Conservation (phyloP, 2,329 filamentous ascomycete genomes). For the Nakataea oryzae region DNA sequence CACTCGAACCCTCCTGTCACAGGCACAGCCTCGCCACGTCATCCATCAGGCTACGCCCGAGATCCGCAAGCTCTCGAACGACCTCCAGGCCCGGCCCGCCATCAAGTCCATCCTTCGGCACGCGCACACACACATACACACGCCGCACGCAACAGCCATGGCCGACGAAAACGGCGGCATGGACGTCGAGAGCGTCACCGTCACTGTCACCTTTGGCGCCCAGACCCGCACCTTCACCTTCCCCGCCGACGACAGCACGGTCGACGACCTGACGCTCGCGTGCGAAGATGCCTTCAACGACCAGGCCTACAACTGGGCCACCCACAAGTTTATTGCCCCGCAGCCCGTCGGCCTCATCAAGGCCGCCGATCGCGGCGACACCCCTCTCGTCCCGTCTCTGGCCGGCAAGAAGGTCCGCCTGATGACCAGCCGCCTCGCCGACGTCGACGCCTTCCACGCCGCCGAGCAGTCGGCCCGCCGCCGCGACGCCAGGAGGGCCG, state of each 20-base stretch:
- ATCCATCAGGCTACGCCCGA: no score
- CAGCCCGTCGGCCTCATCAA: slow-evolving; percentile 15
- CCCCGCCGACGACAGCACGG: slow-evolving; percentile 7
- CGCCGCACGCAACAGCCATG: no score
- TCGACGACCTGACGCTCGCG: slow-evolving; percentile 14
- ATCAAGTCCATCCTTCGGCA: no score
- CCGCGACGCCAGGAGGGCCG: not conserved
- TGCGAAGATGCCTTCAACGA: slow-evolving; percentile 10
- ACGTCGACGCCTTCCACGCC: slow-evolving; percentile 13
- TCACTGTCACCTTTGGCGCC: slow-evolving; percentile 12
- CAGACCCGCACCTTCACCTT: slow-evolving; percentile 10
- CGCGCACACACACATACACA: no score
- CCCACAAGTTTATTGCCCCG: slow-evolving; percentile 16
- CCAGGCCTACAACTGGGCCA: slow-evolving; percentile 10
- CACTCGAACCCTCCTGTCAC: no score
- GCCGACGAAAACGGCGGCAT: no score
- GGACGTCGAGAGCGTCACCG: slow-evolving; percentile 2
- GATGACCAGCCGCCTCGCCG: slow-evolving; percentile 15
- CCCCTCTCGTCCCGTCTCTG: slow-evolving; percentile 12
- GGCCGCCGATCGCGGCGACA: slow-evolving; percentile 12
- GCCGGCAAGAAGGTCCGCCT: slow-evolving; percentile 16
- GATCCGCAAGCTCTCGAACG: no score
- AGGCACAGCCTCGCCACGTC: no score
- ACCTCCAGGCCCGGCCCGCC: no score
- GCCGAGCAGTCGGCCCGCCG: slow-evolving; percentile 9